Evolutionary conservation across 148 eudicot genomes (phyloP), one percentile per base, ranked within the genome.

Genomic region (Chenopodium album): DNA sequence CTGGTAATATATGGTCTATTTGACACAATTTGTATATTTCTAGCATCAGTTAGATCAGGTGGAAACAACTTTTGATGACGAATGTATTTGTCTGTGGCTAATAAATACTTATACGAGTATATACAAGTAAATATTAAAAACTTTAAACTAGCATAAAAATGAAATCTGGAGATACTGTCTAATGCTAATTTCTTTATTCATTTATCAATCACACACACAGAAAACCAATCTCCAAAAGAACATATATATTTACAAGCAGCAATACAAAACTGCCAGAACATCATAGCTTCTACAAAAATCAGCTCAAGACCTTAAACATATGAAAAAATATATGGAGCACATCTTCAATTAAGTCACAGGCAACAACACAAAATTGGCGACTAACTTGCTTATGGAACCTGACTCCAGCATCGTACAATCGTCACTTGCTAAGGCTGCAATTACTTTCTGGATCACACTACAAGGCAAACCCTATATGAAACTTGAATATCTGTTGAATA

Each of bases 1-100:
- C 73, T 93, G 94, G 97, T 89, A 63, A 73, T 1, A 41, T 60
- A 16, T 8, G 28, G 73, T 34, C 8, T 28, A 19, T 73, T 63
- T 1, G 22, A 78, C 31, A 37, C 29, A 46, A 46, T 37, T 79
- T 84, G 56, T 75, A 41, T 44, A 72, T 22, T 52, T 12, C 34
- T 34, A 13, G 28, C 4, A 20, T 70, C 71, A 67, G 19, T 29
- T 67, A 29, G 37, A 0, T 41, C 44, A 41, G 44, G 44, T 5
- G 54, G 54, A 2, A 50, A 12, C 52, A 48, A 50, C 16, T 50
- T 11, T 50, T 48, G 52, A 10, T 48, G 44, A 41, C 0, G 44
- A 41, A 41, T 41, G 7, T 41, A 41, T 41, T 41, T 41, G 44
- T 41, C 44, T 41, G 44, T 4, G 44, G 44, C 44, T 41, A 41